A percentile compares a stretch with the other conserved stretches of the same genome.
These are phyloP conservation scores for Quercus parvula DNA, from an alignment of 306 rosid species.

Conservation along the genomic window DNA sequence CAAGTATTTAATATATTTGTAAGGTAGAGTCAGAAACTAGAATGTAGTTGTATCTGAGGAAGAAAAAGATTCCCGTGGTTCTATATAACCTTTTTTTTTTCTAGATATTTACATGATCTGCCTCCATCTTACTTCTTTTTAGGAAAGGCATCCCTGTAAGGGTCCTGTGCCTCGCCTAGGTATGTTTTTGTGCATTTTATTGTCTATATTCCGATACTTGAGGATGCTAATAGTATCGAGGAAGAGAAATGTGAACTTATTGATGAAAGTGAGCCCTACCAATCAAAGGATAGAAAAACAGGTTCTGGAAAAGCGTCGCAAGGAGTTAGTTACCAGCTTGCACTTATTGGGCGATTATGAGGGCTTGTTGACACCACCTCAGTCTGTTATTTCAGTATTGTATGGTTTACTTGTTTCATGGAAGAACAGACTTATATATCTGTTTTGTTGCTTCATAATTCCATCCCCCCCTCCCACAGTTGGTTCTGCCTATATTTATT, in stretches of 20 bases:
- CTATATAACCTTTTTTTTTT: no score
- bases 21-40: no score
- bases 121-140: conserved; percentile 14
- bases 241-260: conserved; percentile 76
- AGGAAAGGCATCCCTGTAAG: conserved; percentile 81
- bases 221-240: conserved; percentile 58
- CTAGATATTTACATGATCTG: background rate
- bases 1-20: no score
- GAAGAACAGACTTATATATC: no score
- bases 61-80: no score
- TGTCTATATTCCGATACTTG: conserved; percentile 68
- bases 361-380: conserved; percentile 33
- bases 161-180: conserved; percentile 50
- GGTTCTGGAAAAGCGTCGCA: conserved; percentile 50
- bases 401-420: conserved; percentile 38
- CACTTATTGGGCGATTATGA: conserved; percentile 72
- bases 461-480: no score
- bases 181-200: conserved; percentile 75
- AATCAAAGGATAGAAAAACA: conserved; percentile 51
- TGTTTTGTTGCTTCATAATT: no score
- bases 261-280: conserved; percentile 58
- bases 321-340: conserved; percentile 65
- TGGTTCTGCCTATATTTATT: no score
- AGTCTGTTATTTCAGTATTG: conserved; percentile 37
- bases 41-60: no score